Evolutionary conservation across 768 basidiomycete genomes (phyloP).

Genomic region (Sistotremastrum suecicum): DNA sequence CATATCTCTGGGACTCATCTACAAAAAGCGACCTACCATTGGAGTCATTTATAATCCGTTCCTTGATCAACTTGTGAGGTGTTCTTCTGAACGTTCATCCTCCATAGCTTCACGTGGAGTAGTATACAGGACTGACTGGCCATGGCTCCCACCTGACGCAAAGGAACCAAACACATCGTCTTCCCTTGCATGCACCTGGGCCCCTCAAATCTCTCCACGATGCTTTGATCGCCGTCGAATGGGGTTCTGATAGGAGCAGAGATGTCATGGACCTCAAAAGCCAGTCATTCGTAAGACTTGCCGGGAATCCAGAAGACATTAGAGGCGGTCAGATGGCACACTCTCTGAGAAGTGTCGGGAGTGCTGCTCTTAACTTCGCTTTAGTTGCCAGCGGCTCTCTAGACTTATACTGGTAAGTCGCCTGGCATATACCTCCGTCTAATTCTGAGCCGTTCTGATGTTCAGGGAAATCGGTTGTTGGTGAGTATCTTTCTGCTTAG

Average conservation of each 20-base stretch:
- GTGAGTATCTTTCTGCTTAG: slow-evolving; percentile 19
- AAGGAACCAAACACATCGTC: slow-evolving; percentile 15
- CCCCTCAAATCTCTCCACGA: slow-evolving; percentile 21
- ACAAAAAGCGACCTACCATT: slow-evolving; percentile 65
- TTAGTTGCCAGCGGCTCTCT: slow-evolving; percentile 81
- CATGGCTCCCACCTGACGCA: slow-evolving; percentile 65
- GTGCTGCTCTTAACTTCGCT: slow-evolving; percentile 69
- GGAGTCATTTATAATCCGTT: slow-evolving; percentile 94
- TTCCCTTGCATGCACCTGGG: slow-evolving; percentile 20
- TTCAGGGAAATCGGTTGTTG: slow-evolving; percentile 70
- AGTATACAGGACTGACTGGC: slow-evolving; percentile 71
- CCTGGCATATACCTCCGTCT: not conserved
- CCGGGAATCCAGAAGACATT: slow-evolving; percentile 54
- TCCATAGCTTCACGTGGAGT: not conserved
- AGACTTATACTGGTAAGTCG: slow-evolving; percentile 71
- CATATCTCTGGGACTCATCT: slow-evolving; percentile 83
- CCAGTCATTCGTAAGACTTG: slow-evolving; percentile 57
- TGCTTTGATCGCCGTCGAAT: slow-evolving; percentile 59
- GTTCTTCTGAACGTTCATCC: not conserved
- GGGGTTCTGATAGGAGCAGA: slow-evolving; percentile 65
- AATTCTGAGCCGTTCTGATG: slow-evolving; percentile 1
- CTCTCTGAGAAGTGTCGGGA: slow-evolving; percentile 69
- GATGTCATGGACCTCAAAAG: slow-evolving; percentile 43
- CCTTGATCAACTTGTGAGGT: slow-evolving; percentile 60
- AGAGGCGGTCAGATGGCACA: slow-evolving; percentile 73